Base-by-base conservation (phyloP, 2,329 filamentous ascomycete species). In the Trichoderma simmonsii region DNA sequence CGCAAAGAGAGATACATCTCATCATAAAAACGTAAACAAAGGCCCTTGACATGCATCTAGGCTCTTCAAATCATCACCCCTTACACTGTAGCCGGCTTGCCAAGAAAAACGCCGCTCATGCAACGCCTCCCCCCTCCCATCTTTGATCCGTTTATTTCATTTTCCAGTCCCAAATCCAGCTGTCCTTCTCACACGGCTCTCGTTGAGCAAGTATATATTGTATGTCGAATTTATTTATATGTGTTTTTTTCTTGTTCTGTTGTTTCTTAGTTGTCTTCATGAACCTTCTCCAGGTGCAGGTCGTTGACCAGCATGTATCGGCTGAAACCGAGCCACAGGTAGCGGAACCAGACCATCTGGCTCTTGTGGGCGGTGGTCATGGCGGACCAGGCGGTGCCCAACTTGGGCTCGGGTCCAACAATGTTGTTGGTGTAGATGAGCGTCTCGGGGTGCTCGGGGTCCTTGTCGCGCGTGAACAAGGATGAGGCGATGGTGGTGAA, bases 341-440 rank as follows among this genome's bases (percentile, higher is more conserved):
- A 98, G 8, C 96, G 89, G 80, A 98, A 99, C 96, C 96, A 99
- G 48, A 93, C 89, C 96, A 99, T 99, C 86, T 99, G 96, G 81
- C 94, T 98, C 83, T 90, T 86, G 84, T 99, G 96, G 32, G 93
- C 95, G 70, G 88, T 86, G 2, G 93, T 94, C 96, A 99, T 99
- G 36, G 96, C 95, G 70, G 85, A 87, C 84, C 95, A 92, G 8
- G 93, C 95, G 34, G 86, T 85, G 11, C 80, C 80, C 71, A 85
- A 80, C n/a, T 82, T 84, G 62, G 82, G 69, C 21, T 60, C 82
- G 2, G 78, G 88, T 74, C 91, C 85, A 74, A 91, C 89, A 18
- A 94, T 85, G 9, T 88, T 87, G 81, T 88, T 97, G 73, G 95
- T 85, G 78, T 92, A 94, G 43, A 97, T 79, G 67, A 97, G 81